These are phyloP conservation scores for Diaporthe ampelina DNA, from an alignment of 2,329 filamentous ascomycete genomes.

Conservation along the genomic window DNA sequence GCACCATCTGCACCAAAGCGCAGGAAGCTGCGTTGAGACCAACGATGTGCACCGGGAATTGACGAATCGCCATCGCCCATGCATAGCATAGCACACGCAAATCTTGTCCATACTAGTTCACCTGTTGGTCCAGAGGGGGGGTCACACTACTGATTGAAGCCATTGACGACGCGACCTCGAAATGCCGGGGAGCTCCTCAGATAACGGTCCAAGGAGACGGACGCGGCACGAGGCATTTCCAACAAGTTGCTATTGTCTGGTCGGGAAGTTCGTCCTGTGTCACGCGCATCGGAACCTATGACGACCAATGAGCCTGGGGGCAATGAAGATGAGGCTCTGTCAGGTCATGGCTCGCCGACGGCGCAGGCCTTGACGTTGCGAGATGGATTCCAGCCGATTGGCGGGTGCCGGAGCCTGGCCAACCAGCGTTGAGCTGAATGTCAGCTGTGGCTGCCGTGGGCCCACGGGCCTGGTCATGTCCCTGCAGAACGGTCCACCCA, in stretches of 20 bases:
- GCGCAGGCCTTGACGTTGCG: neutral
- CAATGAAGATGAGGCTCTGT: constrained; percentile 34
- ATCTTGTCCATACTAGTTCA: neutral
- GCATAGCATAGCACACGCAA: no score
- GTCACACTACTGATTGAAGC: neutral
- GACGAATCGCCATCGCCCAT: neutral
- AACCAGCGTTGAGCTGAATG: constrained; percentile 37
- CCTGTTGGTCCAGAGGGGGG: no score
- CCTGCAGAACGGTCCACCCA: constrained; percentile 39
- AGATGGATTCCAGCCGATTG: constrained; percentile 36
- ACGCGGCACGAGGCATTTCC: neutral
- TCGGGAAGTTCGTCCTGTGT: no score
- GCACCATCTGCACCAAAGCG: constrained; percentile 10
- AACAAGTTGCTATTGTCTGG: neutral
- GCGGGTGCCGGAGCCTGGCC: constrained; percentile 21
- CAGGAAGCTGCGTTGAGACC: constrained; percentile 24
- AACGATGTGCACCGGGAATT: neutral
- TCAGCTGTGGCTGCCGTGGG: constrained; percentile 17
- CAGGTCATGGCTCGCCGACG: neutral
- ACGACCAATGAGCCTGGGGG: constrained; percentile 25
- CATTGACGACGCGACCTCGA: neutral
- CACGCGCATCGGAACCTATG: neutral
- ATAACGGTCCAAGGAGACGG: neutral
- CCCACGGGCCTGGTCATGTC: constrained; percentile 40
- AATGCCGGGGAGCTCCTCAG: no score